Conservation (phyloP, 2,329 filamentous ascomycete genomes). For the Paraphoma chrysanthemicola region DNA sequence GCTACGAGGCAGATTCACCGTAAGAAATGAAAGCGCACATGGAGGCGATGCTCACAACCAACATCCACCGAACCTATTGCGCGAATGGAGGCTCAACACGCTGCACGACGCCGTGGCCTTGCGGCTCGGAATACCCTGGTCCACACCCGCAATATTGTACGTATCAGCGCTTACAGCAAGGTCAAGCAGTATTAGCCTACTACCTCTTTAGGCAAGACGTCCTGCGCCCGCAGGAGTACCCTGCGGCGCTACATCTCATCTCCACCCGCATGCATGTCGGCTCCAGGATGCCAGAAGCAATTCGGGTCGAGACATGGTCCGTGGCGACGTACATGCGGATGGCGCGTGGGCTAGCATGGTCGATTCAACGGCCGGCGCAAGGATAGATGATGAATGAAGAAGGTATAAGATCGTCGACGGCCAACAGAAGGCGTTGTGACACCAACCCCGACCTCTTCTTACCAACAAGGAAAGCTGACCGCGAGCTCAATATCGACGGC, state of each 20-base stretch:
- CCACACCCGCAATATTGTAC: conserved; percentile 24
- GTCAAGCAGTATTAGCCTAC: conserved; percentile 34
- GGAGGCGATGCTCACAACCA: conserved; percentile 27
- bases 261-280: conserved; percentile 13
- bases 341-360: conserved; percentile 36
- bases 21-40: conserved; percentile 12
- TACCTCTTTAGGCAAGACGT: conserved; percentile 29
- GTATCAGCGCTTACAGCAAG: conserved; percentile 38
- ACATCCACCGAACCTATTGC: conserved; percentile 15
- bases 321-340: conserved; percentile 37
- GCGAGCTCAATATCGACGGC: neutral
- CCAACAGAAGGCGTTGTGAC: conserved; percentile 23
- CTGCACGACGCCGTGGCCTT: conserved; percentile 28
- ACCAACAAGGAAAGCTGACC: conserved; percentile 3
- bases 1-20: conserved; percentile 23
- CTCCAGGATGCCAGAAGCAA: conserved; percentile 21
- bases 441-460: conserved; percentile 23
- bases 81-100: conserved; percentile 42
- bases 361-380: conserved; percentile 36
- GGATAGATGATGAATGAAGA: conserved; percentile 21
- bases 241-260: conserved; percentile 35
- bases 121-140: conserved; percentile 38
- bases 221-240: conserved; percentile 25
- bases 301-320: conserved; percentile 30
- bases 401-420: conserved; percentile 39